Percentiles rank a stretch among this genome's conserved stretches.
Conservation (phyloP, 208 protist genomes). For the Porcisia hertigi region DNA sequence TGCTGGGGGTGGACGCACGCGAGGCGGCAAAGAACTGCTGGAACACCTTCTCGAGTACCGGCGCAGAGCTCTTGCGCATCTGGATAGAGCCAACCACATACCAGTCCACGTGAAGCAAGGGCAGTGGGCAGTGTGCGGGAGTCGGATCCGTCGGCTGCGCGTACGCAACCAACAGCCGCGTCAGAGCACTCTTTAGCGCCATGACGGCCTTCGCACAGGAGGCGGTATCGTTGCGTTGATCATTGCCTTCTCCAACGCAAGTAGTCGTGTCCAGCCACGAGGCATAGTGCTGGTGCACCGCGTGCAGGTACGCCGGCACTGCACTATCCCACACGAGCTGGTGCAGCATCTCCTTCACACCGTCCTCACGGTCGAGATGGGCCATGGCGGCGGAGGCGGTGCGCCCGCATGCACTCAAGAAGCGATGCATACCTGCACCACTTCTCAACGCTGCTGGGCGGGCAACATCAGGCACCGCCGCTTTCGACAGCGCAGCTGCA, state of each 20-base stretch:
- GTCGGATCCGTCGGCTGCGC: background rate
- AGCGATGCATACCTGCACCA: background rate
- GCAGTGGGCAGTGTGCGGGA: background rate
- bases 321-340: conserved; percentile 47
- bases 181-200: background rate
- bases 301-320: conserved; percentile 92
- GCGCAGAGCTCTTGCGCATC: conserved; percentile 33
- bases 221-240: background rate
- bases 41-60: conserved; percentile 39
- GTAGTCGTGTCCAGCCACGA: background rate
- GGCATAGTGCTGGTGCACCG: conserved; percentile 97
- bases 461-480: background rate
- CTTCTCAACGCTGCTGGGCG: background rate
- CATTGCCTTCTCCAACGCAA: background rate
- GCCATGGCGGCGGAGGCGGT: conserved; percentile 42
- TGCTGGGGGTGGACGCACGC: background rate
- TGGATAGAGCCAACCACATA: conserved; percentile 62
- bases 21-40: conserved; percentile 37
- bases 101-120: conserved; percentile 60
- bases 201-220: background rate
- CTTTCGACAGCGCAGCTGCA: background rate
- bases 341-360: conserved; percentile 20
- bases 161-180: background rate
- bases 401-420: conserved; percentile 5
- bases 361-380: conserved; percentile 44